Evolutionary conservation across 768 basidiomycete species (phyloP), one percentile per base, ranked within the genome.

Genomic region (Phanerochaete sordida): DNA sequence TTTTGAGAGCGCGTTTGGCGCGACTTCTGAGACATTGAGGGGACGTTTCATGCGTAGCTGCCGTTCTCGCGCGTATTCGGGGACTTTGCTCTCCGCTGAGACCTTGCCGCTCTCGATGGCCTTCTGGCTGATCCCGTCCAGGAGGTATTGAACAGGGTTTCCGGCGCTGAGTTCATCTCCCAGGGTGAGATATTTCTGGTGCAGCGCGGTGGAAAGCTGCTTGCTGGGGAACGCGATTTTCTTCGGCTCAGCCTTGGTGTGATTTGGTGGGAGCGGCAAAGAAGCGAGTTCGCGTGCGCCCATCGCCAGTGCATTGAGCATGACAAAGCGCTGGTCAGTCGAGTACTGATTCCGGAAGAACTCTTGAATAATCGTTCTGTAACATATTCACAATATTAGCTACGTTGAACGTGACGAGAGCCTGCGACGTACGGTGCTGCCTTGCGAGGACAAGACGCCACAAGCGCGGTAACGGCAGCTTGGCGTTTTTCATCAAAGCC

Each of bases 311-410:
- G 93, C 89, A 62, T 91, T 94, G 23, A 98, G 79, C 64, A 95
- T 93, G 11, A 85, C 83, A 62, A 84, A 90, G 8, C 95, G 87
- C 66, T 98, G 95, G 30, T 86, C 81, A 19, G 84, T 82, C 0
- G 97, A 95, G 72, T 96, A 97, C 64, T 96, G 93, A 50, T 90
- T 91, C 65, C 87, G 87, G 77, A 98, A 99, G 73, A 94, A 95
- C 68, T 97, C 92, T 70, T 96, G 93, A 55, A 93, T 86, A 11
- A 98, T 77, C 33, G 84, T 81, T 2, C 95, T 97, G 68, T 11
- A 57, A 12, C 21, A 39, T n/a, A 3, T 16, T 13, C 48, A 16
- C 2, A 35, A 11, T 30, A 13, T 12, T 16, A 64, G 7, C 61
- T 31, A 24, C 24, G 55, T 5, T 9, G 35, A 24, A 55, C 19